Conservation (phyloP, 768 basidiomycete species). For the Rhizopogon sp. region DNA sequence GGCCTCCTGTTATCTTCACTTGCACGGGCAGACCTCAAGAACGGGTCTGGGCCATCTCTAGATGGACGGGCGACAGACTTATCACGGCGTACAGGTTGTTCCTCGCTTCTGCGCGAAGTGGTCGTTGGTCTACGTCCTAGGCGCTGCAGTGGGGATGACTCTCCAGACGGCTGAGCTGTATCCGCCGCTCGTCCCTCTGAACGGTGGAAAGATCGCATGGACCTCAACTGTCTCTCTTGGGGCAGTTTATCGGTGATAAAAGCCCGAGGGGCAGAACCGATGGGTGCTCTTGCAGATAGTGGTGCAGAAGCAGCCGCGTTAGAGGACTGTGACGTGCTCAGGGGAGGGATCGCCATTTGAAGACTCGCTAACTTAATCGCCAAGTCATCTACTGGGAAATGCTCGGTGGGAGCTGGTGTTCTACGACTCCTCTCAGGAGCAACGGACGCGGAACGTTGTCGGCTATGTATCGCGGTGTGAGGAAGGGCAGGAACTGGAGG, state of each 20-base stretch:
- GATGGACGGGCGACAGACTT: constrained; percentile 6
- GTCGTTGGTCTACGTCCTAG: constrained; percentile 34
- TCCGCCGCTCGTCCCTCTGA: constrained; percentile 32
- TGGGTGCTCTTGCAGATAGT: constrained; percentile 9
- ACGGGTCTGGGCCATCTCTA: constrained; percentile 12
- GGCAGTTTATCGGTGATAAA: constrained; percentile 15
- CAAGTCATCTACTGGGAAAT: constrained; percentile 55
- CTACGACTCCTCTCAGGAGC: constrained; percentile 40
- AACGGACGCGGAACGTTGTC: constrained; percentile 27
- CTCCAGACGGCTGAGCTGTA: constrained; percentile 27
- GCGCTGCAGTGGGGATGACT: constrained; percentile 22
- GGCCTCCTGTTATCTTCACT: constrained; percentile 24
- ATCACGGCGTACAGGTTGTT: background rate
- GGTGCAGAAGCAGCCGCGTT: constrained; percentile 8
- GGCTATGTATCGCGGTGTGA: constrained; percentile 22
- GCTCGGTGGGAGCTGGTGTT: constrained; percentile 30
- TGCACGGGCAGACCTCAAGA: constrained; percentile 12
- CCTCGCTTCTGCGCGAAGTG: constrained; percentile 13
- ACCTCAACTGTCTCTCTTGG: constrained; percentile 32
- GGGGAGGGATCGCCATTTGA: constrained; percentile 27
- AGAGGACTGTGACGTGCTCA: constrained; percentile 5
- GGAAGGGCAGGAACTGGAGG: constrained; percentile 11
- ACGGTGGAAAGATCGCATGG: constrained; percentile 61
- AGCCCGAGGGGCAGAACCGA: constrained; percentile 15
- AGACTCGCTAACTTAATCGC: constrained; percentile 52